Evolutionary conservation across 2,329 filamentous ascomycete genomes (phyloP), one percentile per base, ranked within the genome.

Genomic region (Pseudocercospora crystallina): DNA sequence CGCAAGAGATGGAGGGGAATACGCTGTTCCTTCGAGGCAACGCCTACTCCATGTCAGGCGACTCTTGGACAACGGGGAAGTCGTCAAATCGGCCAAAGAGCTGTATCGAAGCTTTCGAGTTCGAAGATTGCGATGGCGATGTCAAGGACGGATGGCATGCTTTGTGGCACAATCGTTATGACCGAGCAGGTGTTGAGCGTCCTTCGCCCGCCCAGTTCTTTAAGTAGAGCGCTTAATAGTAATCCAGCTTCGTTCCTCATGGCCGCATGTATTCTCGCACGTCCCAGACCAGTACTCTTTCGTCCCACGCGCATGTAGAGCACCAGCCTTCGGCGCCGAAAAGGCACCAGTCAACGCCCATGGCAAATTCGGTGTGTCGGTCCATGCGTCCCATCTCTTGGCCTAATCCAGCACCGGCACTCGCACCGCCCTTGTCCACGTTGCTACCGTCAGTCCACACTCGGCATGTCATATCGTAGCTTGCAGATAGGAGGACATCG

Each of bases 401-500:
- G 9, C 61, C 66, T 20, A 66, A 52, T 47, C 71, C 66, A 35
- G 54, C 63, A 49, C 70, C 65, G 32, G 53, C 62, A 48, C 70
- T 66, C 53, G 68, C 53, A 30, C 69, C 66, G 40, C 58, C 62
- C 3, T 68, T 64, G 13, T 76, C 75, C 56, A 76, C 73, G 5
- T 74, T 72, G 32, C 77, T 82, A n/a, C 83, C 88, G 67, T 97
- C 94, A 9, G 85, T 90, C 94, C 94, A 99, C 43, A 96, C 78
- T 30, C 94, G 82, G 60, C 94, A 95, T 5, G 89, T 96, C 94
- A 99, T 99, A 72, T 99, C 94, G 71, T 99, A 99, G 67, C 90
- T 94, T 1, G 89, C 92, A 61, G 85, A 94, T 36, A 96, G 79
- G 36, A 99, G 72, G 8, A 96, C 81, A 67, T 97, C 89, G 51